Conservation (phyloP, 108 stramenopile genomes). For the Cylindrotheca fusiformis region DNA sequence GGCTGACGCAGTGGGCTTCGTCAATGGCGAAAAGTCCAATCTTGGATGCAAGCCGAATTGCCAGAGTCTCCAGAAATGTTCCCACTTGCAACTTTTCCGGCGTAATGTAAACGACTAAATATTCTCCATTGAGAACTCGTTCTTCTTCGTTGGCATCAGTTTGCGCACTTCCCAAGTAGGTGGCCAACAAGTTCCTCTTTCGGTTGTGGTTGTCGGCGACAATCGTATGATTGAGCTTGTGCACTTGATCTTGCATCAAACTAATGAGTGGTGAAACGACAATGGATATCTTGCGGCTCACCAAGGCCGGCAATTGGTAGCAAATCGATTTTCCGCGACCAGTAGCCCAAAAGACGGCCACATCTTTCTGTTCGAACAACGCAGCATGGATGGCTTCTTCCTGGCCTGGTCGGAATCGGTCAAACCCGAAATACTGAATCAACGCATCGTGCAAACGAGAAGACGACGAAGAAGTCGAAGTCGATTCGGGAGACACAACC, state of each 20-base stretch:
- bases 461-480: neutral
- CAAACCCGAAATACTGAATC: conserved; percentile 38
- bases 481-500: neutral
- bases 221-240: conserved; percentile 60
- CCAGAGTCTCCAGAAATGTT: conserved; percentile 51
- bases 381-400: conserved; percentile 28
- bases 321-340: conserved; percentile 89
- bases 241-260: conserved; percentile 93
- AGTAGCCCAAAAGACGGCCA: conserved; percentile 92
- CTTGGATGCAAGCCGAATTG: conserved; percentile 28
- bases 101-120: conserved; percentile 83
- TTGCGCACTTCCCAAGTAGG: conserved; percentile 68
- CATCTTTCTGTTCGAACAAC: conserved; percentile 42
- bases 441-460: conserved; percentile 20
- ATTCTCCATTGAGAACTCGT: conserved; percentile 54
- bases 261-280: conserved; percentile 77
- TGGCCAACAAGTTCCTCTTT: conserved; percentile 34
- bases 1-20: conserved; percentile 92
- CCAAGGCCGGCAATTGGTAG: conserved; percentile 89
- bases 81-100: conserved; percentile 79
- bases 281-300: conserved; percentile 43
- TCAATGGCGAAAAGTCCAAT: conserved; percentile 87
- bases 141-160: conserved; percentile 46
- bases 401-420: conserved; percentile 40
- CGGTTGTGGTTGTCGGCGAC: neutral